phyloP scores from a whole-genome alignment of 768 basidiomycete species.

The Cystofilobasidium macerans region DNA sequence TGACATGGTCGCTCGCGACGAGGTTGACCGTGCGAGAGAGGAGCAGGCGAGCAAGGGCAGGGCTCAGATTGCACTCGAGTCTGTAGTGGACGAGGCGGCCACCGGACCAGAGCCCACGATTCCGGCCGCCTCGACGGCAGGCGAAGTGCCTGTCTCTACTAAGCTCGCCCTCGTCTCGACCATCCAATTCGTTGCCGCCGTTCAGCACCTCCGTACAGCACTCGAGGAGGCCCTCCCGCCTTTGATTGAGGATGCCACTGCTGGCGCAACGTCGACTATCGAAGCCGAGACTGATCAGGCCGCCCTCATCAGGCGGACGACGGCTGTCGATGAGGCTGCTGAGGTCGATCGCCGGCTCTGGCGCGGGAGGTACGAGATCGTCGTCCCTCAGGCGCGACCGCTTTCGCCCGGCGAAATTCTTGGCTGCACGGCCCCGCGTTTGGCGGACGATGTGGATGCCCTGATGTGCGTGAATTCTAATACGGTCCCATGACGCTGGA shows the following conservation, averaged over 20 bases:
- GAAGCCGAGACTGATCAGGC: constrained; percentile 2
- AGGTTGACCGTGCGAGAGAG: constrained; percentile 11
- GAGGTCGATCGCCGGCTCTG: constrained; percentile 35
- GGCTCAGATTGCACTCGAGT: background rate
- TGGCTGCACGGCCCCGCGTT: constrained; percentile 84
- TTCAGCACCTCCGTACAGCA: constrained; percentile 75
- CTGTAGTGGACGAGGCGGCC: background rate
- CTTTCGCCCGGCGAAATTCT: constrained; percentile 93
- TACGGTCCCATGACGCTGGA: background rate
- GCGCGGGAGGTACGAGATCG: constrained; percentile 41
- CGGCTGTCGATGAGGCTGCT: constrained; percentile 26
- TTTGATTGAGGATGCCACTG: constrained; percentile 21
- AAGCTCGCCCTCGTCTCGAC: constrained; percentile 87
- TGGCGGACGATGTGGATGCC: constrained; percentile 64
- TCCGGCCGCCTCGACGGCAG: background rate
- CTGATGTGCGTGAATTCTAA: constrained; percentile 50
- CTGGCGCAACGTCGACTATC: background rate
- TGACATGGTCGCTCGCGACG: constrained; percentile 2
- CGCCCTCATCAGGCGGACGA: constrained; percentile 3
- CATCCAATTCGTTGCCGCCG: constrained; percentile 89
- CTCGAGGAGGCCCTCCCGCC: constrained; percentile 41
- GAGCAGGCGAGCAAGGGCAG: background rate
- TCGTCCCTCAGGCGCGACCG: constrained; percentile 77
- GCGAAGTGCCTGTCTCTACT: constrained; percentile 41
- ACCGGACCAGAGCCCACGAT: background rate